Percentiles rank a stretch among this genome's conserved stretches.
Conservation (phyloP, 1,139 yeast species). For the Blastobotrys ciferrii region DNA sequence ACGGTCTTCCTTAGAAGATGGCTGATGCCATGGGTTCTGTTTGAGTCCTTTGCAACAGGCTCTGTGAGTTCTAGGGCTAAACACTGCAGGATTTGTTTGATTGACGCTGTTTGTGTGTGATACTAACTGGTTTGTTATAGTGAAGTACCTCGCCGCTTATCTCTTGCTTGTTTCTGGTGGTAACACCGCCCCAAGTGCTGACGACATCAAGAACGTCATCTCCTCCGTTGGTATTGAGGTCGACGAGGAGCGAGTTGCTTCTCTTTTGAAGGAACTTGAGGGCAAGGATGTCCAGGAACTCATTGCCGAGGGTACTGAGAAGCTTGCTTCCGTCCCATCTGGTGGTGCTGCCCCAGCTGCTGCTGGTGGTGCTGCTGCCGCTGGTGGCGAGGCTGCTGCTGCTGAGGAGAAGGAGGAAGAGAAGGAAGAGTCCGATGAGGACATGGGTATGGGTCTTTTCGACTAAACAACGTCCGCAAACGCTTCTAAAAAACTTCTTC, state of each 20-base stretch:
- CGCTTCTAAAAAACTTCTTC: neutral
- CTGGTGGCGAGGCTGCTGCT: conserved; percentile 68
- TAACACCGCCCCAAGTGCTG: conserved; percentile 77
- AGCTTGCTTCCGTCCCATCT: conserved; percentile 95
- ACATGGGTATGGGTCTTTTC: conserved; percentile 55
- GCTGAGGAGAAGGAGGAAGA: conserved; percentile 67
- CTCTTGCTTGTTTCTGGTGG: conserved; percentile 48
- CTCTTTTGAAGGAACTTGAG: conserved; percentile 85
- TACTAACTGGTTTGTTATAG: conserved; percentile 21
- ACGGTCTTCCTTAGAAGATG: no score
- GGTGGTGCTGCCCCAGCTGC: conserved; percentile 92
- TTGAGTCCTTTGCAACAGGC: no score
- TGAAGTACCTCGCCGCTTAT: conserved; percentile 52
- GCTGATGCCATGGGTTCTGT: no score
- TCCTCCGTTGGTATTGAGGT: conserved; percentile 95
- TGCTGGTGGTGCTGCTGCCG: conserved; percentile 65
- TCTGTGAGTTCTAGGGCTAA: no score
- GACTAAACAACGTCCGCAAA: conserved; percentile 37
- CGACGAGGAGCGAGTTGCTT: conserved; percentile 82
- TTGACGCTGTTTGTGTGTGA: neutral
- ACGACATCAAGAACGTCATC: conserved; percentile 84
- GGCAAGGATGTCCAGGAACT: conserved; percentile 92
- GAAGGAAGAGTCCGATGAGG: conserved; percentile 64
- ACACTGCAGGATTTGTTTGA: neutral
- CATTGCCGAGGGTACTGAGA: conserved; percentile 92